phyloP scores from a whole-genome alignment of 139 green algal species.

The Deuterostichococcus epilithicus region DNA sequence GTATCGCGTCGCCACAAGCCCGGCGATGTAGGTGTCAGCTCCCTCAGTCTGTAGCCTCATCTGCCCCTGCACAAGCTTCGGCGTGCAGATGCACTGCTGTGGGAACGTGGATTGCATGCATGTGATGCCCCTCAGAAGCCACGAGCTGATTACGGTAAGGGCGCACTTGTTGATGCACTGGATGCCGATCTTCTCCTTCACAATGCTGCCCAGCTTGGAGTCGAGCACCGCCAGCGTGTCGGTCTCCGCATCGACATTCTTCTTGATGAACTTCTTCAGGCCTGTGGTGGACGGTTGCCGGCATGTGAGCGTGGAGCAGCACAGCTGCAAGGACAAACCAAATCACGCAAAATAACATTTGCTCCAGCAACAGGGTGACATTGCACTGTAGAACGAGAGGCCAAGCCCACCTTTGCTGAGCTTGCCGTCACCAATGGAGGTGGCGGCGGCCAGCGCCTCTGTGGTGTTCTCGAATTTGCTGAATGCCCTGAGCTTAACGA shows the following conservation, averaged over 20 bases:
- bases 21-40: too few relatives aligned
- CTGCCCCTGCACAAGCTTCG: too few relatives aligned
- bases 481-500: conserved; percentile 98
- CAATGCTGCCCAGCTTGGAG: conserved; percentile 92
- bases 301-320: too few relatives aligned
- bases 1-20: conserved; percentile 27
- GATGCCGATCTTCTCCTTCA: conserved; percentile 99
- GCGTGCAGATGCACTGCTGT: too few relatives aligned
- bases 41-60: too few relatives aligned
- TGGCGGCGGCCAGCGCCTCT: conserved; percentile 90
- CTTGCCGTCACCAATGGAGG: conserved; percentile 92
- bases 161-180: conserved; percentile 75
- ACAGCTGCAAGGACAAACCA: not conserved
- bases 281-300: conserved; percentile 35
- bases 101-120: too few relatives aligned
- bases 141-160: too few relatives aligned
- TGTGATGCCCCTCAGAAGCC: too few relatives aligned
- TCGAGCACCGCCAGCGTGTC: conserved; percentile 92
- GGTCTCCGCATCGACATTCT: conserved; percentile 65
- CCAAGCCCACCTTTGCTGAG: conserved; percentile 78
- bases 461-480: conserved; percentile 97
- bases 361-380: too few relatives aligned
- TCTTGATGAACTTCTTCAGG: conserved; percentile 99
- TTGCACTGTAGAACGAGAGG: too few relatives aligned
- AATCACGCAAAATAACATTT: too few relatives aligned